Evolutionary conservation across 495 filamentous ascomycete species (phyloP), one percentile per base, ranked within the genome.

Genomic region (Hapsidospora chrysogenum): DNA sequence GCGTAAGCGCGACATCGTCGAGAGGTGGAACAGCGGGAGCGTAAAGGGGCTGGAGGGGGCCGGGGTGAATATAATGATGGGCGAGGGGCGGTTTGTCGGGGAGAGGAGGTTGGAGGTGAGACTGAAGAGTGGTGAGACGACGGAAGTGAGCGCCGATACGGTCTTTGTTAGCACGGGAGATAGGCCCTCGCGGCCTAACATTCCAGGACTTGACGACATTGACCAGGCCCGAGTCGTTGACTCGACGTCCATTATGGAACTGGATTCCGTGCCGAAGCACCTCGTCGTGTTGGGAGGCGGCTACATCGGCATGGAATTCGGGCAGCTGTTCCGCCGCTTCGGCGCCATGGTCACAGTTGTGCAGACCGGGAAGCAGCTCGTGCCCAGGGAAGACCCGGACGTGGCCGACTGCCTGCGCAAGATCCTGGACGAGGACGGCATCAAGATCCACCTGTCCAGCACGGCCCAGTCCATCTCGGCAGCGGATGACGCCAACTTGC

Each of bases 1-100:
- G 47, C 41, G 65, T 21, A 70, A 70, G 46, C 47, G 66, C 31
- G 56, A 68, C 41, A 68, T 69, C n/a, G 65, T 70, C 18, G 32
- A 45, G 11, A 58, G 51, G 28, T 70, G 68, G 33, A 49, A 60
- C 2, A 48, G 46, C 10, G 63, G 64, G 2, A 59, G 53, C 37
- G 61, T 68, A 43, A 43, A 41, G 17, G 42, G 60, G 10, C 16
- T 54, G 17, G 36, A 46, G 26, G 49, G 29, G 16, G 51, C 58
- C 20, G 59, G 57, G 0, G 53, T 70, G 23, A 54, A 67, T n/a
- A 42, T 65, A n/a, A 27, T 65, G 19, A 54, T 42, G 41, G 62
- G 62, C 3, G 51, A 61, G n/a, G 61, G 57, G 6, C 42, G 30
- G 0, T 66, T 67, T 36, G 36, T 44, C 11, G 54, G 42, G 17